Conservation (phyloP, 1,284 basidiomycete genomes). For the Cutaneotrichosporon curvatum region DNA sequence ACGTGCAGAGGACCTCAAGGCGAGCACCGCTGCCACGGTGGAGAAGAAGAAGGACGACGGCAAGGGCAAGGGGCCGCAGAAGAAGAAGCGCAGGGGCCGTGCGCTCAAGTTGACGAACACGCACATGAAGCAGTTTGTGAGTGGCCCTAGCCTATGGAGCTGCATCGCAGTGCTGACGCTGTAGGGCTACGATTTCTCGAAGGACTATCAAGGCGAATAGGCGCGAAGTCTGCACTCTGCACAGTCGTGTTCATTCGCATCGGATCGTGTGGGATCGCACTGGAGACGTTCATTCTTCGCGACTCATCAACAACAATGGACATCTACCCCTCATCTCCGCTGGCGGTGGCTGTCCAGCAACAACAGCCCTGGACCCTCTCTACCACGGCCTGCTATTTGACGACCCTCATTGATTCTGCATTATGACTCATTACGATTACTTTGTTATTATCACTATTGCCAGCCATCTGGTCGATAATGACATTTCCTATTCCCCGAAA, state of each 20-base stretch:
- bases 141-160: too few relatives aligned
- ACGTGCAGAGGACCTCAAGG: conserved; percentile 32
- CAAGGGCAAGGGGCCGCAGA: conserved; percentile 26
- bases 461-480: neutral
- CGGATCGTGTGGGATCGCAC: too few relatives aligned
- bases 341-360: too few relatives aligned
- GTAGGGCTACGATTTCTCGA: conserved; percentile 45
- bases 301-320: too few relatives aligned
- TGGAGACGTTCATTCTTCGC: too few relatives aligned
- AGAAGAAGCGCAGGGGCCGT: conserved; percentile 31
- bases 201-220: conserved; percentile 36
- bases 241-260: too few relatives aligned
- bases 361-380: too few relatives aligned
- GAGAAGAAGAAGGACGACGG: conserved; percentile 30
- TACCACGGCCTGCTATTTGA: too few relatives aligned
- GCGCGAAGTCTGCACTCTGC: neutral
- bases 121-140: conserved; percentile 42
- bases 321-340: too few relatives aligned
- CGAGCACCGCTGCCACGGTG: conserved; percentile 22
- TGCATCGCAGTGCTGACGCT: neutral
- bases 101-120: conserved; percentile 45
- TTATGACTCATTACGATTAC: neutral
- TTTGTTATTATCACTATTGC: neutral
- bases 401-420: too few relatives aligned
- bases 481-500: too few relatives aligned